Evolutionary conservation across 495 filamentous ascomycete species (phyloP), one percentile per base, ranked within the genome.

Genomic region (Glarea lozoyensis): DNA sequence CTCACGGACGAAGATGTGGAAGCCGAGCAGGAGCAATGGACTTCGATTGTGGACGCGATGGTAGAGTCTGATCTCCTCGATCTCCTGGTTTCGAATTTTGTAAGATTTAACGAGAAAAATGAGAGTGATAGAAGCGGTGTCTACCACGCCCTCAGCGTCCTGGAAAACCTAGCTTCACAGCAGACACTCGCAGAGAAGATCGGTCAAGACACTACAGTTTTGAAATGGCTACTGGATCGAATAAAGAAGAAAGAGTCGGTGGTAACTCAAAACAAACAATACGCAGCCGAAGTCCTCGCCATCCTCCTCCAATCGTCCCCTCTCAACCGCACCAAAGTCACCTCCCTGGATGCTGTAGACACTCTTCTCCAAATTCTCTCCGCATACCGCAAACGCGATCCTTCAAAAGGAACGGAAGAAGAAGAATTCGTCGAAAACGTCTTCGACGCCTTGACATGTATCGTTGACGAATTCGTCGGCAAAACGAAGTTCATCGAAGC

Each of bases 381-480:
- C 27, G 64, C 83, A n/a, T 99, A 97, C 63, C 81, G 93, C 15
- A 86, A 84, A 62, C 76, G 79, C 21, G 92, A 99, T 53, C 93
- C 93, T 0, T 70, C 70, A 18, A 92, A 86, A 55, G 86, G 87
- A 23, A 83, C 83, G 6, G 80, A 90, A 36, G 93, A 97, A 54
- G 88, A 94, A 59, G 93, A 97, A 61, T 95, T 83, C 58, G 81
- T 92, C 37, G 88, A 94, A 59, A 95, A 97, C 48, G 42, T 94
- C 20, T 99, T 97, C 54, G 88, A 92, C 54, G 73, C 78, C 22
- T 54, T 94, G 19, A 84, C 82, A 6, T 90, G 84, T 54, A 59
- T 93, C 2, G 84, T 85, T 0, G 84, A 93, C 56, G 80, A 87
- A 43, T 54, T 69, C 2, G 66, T 69, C 18, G 89, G 89, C 5